Conservation (phyloP, 768 basidiomycete genomes). For the Pleurotus sapidus region DNA sequence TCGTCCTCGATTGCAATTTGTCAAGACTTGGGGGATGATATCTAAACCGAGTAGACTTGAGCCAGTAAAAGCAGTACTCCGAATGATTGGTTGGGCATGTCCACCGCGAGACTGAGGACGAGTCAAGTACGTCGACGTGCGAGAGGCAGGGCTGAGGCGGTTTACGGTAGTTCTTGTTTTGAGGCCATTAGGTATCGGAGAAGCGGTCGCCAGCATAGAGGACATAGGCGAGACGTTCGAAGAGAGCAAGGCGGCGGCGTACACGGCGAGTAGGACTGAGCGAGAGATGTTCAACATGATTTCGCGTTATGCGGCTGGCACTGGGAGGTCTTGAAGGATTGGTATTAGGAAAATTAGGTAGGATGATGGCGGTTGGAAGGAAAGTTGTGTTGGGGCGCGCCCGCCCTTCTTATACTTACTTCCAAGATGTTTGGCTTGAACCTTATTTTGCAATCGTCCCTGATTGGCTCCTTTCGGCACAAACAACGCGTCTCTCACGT, state of each 20-base stretch:
- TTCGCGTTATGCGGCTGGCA: conserved; percentile 23
- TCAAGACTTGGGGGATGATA: too few relatives aligned
- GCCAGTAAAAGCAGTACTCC: too few relatives aligned
- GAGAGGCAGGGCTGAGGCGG: conserved; percentile 8
- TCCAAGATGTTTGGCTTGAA: conserved; percentile 4
- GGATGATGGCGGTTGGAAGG: conserved; percentile 4
- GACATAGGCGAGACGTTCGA: conserved; percentile 28
- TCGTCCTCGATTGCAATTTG: too few relatives aligned
- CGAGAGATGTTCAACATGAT: conserved; percentile 10
- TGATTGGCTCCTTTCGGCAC: conserved; percentile 9
- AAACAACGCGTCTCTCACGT: background rate
- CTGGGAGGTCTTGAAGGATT: conserved; percentile 4
- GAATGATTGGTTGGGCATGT: background rate
- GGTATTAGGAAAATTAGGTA: background rate
- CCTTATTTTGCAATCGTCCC: background rate
- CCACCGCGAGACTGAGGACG: background rate
- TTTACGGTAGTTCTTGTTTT: background rate
- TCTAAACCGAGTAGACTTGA: too few relatives aligned
- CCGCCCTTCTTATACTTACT: conserved; percentile 5
- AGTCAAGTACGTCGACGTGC: background rate
- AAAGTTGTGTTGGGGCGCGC: background rate
- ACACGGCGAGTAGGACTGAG: conserved; percentile 30
- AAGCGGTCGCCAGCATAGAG: conserved; percentile 25
- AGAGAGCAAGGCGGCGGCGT: conserved; percentile 35
- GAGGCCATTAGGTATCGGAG: conserved; percentile 27